Evolutionary conservation across 148 eudicot genomes (phyloP), one percentile per base, ranked within the genome.

Genomic region (Hydrangea macrophylla): DNA sequence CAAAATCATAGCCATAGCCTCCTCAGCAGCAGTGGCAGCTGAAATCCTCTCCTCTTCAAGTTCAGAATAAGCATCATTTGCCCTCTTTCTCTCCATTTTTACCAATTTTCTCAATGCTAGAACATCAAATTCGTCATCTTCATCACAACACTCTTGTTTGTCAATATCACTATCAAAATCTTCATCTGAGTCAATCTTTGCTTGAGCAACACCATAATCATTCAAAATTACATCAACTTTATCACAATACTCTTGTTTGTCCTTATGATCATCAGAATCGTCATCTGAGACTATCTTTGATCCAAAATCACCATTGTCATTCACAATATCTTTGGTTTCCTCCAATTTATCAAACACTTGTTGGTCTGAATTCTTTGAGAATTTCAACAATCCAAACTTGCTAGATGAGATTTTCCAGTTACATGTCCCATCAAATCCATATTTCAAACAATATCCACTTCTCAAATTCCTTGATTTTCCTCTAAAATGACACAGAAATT

Each of bases 1-100:
- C 70, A 82, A 65, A 61, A 94, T 88, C 98, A 90, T 88, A 0
- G 98, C 85, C 97, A 94, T 90, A 20, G 98, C 81, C 67, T 93
- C 98, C 53, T 80, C 86, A n/a, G 90, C 88, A 26, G 97, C 86
- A 1, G 91, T 79, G 0, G 97, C 76, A 50, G 97, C 78, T 17
- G 96, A 89, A 68, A 73, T 75, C 24, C 96, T 79, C 64, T 94
- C 98, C 82, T 87, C 88, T 65, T 82, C 92, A 13, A 94, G 82
- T 68, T 90, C 98, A 27, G 36, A 30, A 20, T 28, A 53, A 72
- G 88, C 88, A 23, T 58, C 75, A 64, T 79, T 65, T 0, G 82
- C 89, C 67, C 75, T 70, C 30, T 39, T 36, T 67, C 81, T 85
- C 71, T 90, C 85, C 22, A 48, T 69, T 73, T 84, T 88, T 28